Base-by-base conservation (phyloP, 306 rosid genomes). In the Fragaria nilgerrensis region DNA sequence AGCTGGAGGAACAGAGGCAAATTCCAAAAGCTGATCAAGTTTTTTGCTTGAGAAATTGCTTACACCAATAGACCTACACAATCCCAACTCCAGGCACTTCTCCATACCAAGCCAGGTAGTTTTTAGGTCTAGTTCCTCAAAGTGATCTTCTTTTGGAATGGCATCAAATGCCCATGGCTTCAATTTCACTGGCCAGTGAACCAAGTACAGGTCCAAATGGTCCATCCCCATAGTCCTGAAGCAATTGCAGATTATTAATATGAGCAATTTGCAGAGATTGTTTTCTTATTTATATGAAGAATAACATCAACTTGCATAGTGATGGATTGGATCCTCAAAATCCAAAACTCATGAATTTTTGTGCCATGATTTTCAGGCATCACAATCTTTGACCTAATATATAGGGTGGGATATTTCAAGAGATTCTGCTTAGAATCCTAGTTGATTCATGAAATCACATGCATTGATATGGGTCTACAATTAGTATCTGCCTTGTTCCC, bases 131-230 rank as follows among this genome's bases (percentile, higher is more conserved):
- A 92, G 52, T 3, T 81, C 76, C 71, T 88, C 98, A 79, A 90
- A 94, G 70, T 92, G 97, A 25, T 88, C 91, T 76, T 90, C 96
- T 32, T 82, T 90, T 1, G 97, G 98, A 73, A 94, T 84, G 16
- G 92, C 80, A 67, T 88, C 78, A 71, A 85, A 65, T 64, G 86
- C 92, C 95, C 98, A 84, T 80, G 93, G 92, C 90, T 90, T 94
- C 83, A 94, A 79, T 77, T 89, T 90, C 10, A 92, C 87, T 32
- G 97, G 98, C 98, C 97, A 94, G 80, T 94, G 98, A 84, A 94
- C 96, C 27, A 94, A 77, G 72, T 94, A 94, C 98, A 94, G 77
- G 85, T 94, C 97, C 81, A 94, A 65, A 80, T 92, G 86, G 45
- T 88, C 95, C 97, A 94, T 82, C 5, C 87, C 91, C 75, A 94